Conservation (phyloP, 2,329 filamentous ascomycete species). For the Aspergillus japonicus region DNA sequence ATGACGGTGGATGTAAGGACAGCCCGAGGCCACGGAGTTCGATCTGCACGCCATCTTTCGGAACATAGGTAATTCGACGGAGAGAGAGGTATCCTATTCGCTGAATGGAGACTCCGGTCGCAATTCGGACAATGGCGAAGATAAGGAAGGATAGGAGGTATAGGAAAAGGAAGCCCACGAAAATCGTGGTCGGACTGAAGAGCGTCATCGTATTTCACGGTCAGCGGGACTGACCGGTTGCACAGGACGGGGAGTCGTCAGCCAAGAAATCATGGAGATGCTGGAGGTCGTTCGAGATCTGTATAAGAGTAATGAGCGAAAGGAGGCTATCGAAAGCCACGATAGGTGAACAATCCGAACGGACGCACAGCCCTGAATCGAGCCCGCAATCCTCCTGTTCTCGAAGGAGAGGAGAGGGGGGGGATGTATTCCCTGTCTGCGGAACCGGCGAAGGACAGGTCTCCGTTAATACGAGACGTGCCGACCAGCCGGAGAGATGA, state of each 20-base stretch:
- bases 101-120: slow-evolving; percentile 94
- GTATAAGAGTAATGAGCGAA: not conserved
- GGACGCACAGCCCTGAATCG: not conserved
- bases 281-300: not conserved
- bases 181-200: slow-evolving; percentile 71
- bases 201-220: slow-evolving; percentile 45
- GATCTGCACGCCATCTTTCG: slow-evolving; percentile 82
- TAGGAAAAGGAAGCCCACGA: slow-evolving; percentile 78
- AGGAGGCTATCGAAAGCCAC: slow-evolving; percentile 4
- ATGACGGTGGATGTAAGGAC: slow-evolving; percentile 87
- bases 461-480: slow-evolving; percentile 24
- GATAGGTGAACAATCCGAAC: not conserved
- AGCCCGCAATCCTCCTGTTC: slow-evolving; percentile 3
- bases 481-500: slow-evolving; percentile 16
- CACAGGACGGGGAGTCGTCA: slow-evolving; percentile 15
- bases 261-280: slow-evolving; percentile 24
- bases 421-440: not conserved
- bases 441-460: slow-evolving; percentile 18
- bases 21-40: slow-evolving; percentile 87
- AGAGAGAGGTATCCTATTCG: slow-evolving; percentile 90
- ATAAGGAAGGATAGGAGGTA: slow-evolving; percentile 92
- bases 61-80: slow-evolving; percentile 84
- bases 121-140: slow-evolving; percentile 87
- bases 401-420: not conserved
- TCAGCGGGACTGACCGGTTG: slow-evolving; percentile 34